Conservation (phyloP, 2,329 filamentous ascomycete genomes). For the Akanthomyces muscarius region DNA sequence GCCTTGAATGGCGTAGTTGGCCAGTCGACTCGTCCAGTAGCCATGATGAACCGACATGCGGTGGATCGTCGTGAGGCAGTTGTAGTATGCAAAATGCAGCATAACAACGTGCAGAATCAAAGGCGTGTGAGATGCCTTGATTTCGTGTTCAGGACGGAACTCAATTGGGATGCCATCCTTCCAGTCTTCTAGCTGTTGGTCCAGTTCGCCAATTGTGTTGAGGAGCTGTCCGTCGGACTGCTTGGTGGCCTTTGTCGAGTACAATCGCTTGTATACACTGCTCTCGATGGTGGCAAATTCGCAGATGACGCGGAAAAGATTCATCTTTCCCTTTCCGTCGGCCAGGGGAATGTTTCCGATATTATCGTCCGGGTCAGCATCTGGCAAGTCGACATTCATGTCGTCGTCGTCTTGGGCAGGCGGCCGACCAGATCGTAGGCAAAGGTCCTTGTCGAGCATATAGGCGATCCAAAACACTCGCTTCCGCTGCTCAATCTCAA, state of each 20-base stretch:
- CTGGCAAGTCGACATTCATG: conserved; percentile 95
- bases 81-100: conserved; percentile 95
- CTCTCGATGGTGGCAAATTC: conserved; percentile 89
- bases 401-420: conserved; percentile 62
- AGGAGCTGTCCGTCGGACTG: conserved; percentile 89
- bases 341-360: conserved; percentile 90
- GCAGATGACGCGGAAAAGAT: conserved; percentile 89
- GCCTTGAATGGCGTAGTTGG: conserved; percentile 92
- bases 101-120: conserved; percentile 93
- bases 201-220: conserved; percentile 92
- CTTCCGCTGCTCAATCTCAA: conserved; percentile 85
- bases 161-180: conserved; percentile 94
- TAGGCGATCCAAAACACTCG: conserved; percentile 64
- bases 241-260: conserved; percentile 87
- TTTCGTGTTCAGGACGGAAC: conserved; percentile 95
- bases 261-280: conserved; percentile 87
- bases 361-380: conserved; percentile 84
- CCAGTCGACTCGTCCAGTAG: conserved; percentile 94
- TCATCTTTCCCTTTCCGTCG: conserved; percentile 88
- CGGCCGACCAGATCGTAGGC: conserved; percentile 55
- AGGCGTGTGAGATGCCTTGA: conserved; percentile 86
- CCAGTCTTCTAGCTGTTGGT: conserved; percentile 87
- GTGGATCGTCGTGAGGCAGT: conserved; percentile 94
- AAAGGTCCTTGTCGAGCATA: conserved; percentile 61
- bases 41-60: conserved; percentile 98